Evolutionary conservation across 2,329 filamentous ascomycete genomes (phyloP).

Genomic region (Botryotinia calthae): DNA sequence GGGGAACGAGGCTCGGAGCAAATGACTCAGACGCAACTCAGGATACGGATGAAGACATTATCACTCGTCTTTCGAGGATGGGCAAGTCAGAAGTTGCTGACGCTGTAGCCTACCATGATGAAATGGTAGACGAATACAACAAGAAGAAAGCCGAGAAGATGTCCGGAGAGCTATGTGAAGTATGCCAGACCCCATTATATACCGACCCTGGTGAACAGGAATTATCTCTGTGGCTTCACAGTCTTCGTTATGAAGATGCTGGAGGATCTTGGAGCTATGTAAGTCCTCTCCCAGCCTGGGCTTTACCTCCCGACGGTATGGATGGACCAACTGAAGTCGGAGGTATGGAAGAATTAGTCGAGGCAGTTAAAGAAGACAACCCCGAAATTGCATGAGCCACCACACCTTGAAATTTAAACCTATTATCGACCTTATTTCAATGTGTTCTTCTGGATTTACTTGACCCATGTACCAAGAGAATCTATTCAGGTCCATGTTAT

Average conservation of each 20-base stretch:
- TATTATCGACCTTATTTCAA: background rate
- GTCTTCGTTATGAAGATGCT: slow-evolving; percentile 81
- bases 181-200: slow-evolving; percentile 86
- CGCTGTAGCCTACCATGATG: slow-evolving; percentile 88
- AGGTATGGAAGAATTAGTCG: slow-evolving; percentile 57
- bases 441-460: slow-evolving; percentile 8
- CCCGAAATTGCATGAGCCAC: slow-evolving; percentile 35
- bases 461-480: background rate
- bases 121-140: slow-evolving; percentile 87
- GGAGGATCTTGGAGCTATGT: slow-evolving; percentile 83
- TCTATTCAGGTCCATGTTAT: background rate
- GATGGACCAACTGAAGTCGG: slow-evolving; percentile 67
- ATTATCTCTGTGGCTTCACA: slow-evolving; percentile 90
- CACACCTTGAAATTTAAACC: background rate
- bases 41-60: slow-evolving; percentile 84
- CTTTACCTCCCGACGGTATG: slow-evolving; percentile 62
- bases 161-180: slow-evolving; percentile 76
- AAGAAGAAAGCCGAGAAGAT: slow-evolving; percentile 90
- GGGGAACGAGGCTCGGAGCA: slow-evolving; percentile 74
- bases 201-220: slow-evolving; percentile 90
- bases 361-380: slow-evolving; percentile 43
- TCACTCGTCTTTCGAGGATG: slow-evolving; percentile 81
- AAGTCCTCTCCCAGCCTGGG: slow-evolving; percentile 83
- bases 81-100: slow-evolving; percentile 91
- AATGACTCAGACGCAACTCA: slow-evolving; percentile 62